Evolutionary conservation across 805 yeast species (phyloP).

Genomic region (Candida khao-thaluensis): DNA sequence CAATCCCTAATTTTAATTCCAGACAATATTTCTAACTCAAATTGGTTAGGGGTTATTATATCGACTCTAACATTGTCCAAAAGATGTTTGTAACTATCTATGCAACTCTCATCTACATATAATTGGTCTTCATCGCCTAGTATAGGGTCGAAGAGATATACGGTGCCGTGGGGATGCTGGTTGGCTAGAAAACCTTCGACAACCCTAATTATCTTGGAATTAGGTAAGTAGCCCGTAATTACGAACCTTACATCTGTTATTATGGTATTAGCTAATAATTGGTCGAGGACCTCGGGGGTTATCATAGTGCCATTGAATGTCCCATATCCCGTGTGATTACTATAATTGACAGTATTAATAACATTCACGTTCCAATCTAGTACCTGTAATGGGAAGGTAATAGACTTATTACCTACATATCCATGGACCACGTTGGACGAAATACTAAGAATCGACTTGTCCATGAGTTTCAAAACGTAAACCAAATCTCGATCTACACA

Average conservation of each 20-base stretch:
- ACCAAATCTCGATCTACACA: no score
- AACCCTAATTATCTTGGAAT: conserved; percentile 41
- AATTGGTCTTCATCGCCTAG: conserved; percentile 77
- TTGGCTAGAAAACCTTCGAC: conserved; percentile 12
- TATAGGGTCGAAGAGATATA: conserved; percentile 74
- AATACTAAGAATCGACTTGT: conserved; percentile 31
- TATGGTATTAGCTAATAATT: conserved; percentile 47
- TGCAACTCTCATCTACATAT: conserved; percentile 55
- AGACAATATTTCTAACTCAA: conserved; percentile 74
- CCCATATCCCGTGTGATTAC: conserved; percentile 92
- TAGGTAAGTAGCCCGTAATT: conserved; percentile 69
- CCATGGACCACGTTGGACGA: conserved; percentile 96
- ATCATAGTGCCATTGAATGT: conserved; percentile 57
- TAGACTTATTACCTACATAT: conserved; percentile 89
- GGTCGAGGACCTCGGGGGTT: conserved; percentile 28
- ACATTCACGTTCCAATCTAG: conserved; percentile 93
- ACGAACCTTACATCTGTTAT: conserved; percentile 26
- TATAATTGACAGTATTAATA: conserved; percentile 81
- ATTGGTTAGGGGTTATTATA: conserved; percentile 86
- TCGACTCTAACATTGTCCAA: conserved; percentile 66
- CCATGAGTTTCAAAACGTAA: conserved; percentile 1
- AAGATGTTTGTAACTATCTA: conserved; percentile 27
- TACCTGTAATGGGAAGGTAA: conserved; percentile 83
- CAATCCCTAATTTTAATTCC: conserved; percentile 45
- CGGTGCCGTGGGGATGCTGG: neutral